Conservation (phyloP, 805 yeast species). For the Candida stauntonica region DNA sequence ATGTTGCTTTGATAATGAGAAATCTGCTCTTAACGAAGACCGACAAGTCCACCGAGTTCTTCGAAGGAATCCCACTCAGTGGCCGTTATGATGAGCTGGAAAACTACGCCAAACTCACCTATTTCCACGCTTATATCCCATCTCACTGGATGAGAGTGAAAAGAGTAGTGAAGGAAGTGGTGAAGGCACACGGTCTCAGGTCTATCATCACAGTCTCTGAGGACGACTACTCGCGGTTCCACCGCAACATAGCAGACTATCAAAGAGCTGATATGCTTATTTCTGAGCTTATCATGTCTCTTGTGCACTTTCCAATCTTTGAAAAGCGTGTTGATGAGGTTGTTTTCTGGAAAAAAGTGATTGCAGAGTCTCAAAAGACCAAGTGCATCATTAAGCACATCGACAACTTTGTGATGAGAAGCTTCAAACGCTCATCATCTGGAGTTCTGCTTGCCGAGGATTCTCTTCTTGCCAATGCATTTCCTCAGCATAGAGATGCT, state of each 20-base stretch:
- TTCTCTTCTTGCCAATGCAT: not conserved
- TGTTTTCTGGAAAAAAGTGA: constrained; percentile 1
- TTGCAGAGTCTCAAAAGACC: not conserved
- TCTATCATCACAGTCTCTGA: not conserved
- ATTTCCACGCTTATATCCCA: constrained; percentile 3
- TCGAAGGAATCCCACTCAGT: not conserved
- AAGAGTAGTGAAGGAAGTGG: not conserved
- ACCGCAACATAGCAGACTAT: not conserved
- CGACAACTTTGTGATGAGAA: constrained; percentile 1
- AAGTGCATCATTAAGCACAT: not conserved
- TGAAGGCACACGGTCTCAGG: not conserved
- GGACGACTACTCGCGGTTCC: not conserved
- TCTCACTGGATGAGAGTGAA: constrained; percentile 3
- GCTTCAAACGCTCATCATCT: too few species aligned
- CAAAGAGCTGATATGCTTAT: not conserved
- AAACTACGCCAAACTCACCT: not conserved
- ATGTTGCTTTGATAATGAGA: too few species aligned
- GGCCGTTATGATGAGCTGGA: not conserved
- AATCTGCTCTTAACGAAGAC: not conserved
- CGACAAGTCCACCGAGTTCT: not conserved
- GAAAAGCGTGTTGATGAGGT: not conserved
- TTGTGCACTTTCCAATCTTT: constrained; percentile 4
- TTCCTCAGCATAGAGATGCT: not conserved
- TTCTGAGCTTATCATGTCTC: constrained; percentile 1
- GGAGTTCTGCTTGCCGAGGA: not conserved